Evolutionary conservation across 805 yeast species (phyloP), one percentile per base, ranked within the genome.

Genomic region (Nakazawaea siamensis): DNA sequence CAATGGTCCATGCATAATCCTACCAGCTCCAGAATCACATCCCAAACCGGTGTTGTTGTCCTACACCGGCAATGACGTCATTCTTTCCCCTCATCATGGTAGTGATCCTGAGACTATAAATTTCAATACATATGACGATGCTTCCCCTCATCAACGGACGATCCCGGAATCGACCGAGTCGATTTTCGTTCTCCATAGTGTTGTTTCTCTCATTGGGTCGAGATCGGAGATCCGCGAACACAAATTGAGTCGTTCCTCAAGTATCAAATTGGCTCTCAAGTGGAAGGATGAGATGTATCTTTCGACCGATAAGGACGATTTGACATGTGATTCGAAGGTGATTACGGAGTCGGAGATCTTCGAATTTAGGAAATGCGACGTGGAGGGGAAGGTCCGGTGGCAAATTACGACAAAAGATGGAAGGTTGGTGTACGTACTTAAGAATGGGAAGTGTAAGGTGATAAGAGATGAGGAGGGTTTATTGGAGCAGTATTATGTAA

Each of bases 391-490:
- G 18, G 24, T 25, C 3, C 17, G 31, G 18, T 37, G 40, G 40
- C 20, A 20, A 15, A 24, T 32, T 5, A 17, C 29, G 17, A 25
- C 34, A 2, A 7, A n/a, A 15, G 32, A 36, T 14, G 31, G 23
- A 25, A 19, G 28, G 18, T 33, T 27, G 24, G 23, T 37, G 14
- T 31, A 29, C 23, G 15, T 33, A 6, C 17, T 32, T 23, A 13
- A 27, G 7, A 32, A 33, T 23, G 42, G 46, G 5, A 40, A 44
- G 15, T 7, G 10, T 20, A 20, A 20, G 10, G 10, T 20, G 23
- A 54, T 57, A 3, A 35, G 47, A 9, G 60, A 57, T 40, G 40
- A 45, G 1, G 58, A 55, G 4, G 48, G 52, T 34, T 17, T 57
- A 6, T 27, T 55, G 8, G 39, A 46, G 19, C 53, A 51, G 18